phyloP scores from a whole-genome alignment of 2,329 filamentous ascomycete species.

The Scedosporium aurantiacum region DNA sequence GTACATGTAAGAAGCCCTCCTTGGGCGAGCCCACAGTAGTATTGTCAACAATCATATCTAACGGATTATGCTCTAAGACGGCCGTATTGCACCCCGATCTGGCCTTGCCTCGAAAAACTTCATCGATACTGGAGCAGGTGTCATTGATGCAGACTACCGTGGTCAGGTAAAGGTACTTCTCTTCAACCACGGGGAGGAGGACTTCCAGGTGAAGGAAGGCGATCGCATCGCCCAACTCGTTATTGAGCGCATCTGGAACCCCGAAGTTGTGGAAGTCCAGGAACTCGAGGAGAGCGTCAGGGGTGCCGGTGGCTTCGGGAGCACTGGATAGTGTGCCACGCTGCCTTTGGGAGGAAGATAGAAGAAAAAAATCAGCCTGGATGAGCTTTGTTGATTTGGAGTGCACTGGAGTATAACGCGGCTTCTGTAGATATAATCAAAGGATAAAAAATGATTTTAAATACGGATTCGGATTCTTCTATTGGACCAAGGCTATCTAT shows the following conservation, averaged over 20 bases:
- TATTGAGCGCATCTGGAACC: constrained; percentile 87
- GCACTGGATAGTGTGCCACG: constrained; percentile 47
- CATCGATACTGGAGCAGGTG: constrained; percentile 90
- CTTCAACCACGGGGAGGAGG: constrained; percentile 78
- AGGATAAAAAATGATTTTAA: neutral
- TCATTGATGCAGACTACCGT: constrained; percentile 96
- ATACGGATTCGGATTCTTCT: neutral
- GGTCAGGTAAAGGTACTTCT: constrained; percentile 89
- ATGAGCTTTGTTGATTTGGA: neutral
- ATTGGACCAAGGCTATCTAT: neutral
- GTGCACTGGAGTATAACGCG: neutral
- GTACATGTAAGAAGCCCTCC: constrained; percentile 59
- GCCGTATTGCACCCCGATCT: constrained; percentile 81
- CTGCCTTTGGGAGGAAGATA: neutral
- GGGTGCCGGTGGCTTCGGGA: constrained; percentile 84
- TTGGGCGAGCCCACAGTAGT: neutral
- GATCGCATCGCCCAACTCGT: constrained; percentile 91
- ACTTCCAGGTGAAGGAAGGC: constrained; percentile 73
- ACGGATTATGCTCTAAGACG: constrained; percentile 44
- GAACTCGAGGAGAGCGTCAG: constrained; percentile 83
- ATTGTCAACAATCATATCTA: neutral
- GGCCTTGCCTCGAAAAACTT: constrained; percentile 87
- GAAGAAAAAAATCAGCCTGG: neutral
- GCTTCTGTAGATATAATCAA: neutral
- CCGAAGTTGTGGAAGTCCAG: constrained; percentile 80